Evolutionary conservation across 805 yeast species (phyloP).

Genomic region (Saturnispora sanitii): DNA sequence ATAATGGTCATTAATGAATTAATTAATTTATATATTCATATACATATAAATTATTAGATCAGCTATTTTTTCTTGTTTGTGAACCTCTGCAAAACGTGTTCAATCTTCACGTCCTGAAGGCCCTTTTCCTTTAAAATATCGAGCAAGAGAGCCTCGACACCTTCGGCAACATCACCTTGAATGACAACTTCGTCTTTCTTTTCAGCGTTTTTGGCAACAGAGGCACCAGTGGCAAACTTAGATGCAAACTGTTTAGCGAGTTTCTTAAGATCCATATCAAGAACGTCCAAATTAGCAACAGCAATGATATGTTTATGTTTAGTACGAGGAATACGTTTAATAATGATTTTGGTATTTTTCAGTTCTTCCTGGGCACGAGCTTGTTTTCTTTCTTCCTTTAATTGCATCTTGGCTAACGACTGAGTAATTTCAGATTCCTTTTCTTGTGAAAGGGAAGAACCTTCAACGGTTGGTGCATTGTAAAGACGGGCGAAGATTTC

Average conservation of each 20-base stretch:
- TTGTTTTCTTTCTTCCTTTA: conserved; percentile 74
- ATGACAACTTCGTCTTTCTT: conserved; percentile 86
- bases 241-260: conserved; percentile 87
- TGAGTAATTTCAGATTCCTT: conserved; percentile 75
- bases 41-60: no score
- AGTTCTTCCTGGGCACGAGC: conserved; percentile 76
- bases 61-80: conserved; percentile 44
- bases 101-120: conserved; percentile 77
- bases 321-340: conserved; percentile 84
- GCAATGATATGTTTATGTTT: conserved; percentile 82
- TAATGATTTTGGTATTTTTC: conserved; percentile 67
- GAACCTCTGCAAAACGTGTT: conserved; percentile 73
- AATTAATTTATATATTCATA: no score
- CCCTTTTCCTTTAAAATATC: conserved; percentile 73
- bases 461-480: conserved; percentile 41
- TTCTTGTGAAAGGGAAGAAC: conserved; percentile 57
- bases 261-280: conserved; percentile 78
- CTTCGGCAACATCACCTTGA: conserved; percentile 94
- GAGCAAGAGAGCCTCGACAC: conserved; percentile 67
- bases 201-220: conserved; percentile 81
- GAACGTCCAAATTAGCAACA: conserved; percentile 75
- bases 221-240: conserved; percentile 92
- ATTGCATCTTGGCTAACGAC: conserved; percentile 75
- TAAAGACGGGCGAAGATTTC: conserved; percentile 54
- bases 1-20: no score